phyloP scores from a whole-genome alignment of 352 stramenopile genomes.

The Pythium guiyangense region DNA sequence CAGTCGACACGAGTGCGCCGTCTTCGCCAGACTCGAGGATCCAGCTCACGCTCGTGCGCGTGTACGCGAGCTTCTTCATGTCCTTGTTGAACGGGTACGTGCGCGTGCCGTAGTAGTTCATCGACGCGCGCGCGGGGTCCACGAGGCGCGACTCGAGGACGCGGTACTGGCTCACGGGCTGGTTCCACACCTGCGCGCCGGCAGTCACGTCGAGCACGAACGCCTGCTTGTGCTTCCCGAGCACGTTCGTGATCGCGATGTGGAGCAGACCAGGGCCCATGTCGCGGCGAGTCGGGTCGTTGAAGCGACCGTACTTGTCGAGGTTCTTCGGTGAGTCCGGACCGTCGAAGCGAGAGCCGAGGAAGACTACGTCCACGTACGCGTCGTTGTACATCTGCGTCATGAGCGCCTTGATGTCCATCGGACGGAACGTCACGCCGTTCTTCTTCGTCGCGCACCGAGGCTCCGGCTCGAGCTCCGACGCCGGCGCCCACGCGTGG shows the following conservation, averaged over 20 bases:
- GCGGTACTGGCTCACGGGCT: too few relatives aligned
- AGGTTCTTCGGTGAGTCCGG: conserved; percentile 4
- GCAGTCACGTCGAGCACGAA: too few relatives aligned
- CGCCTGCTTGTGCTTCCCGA: conserved; percentile 25
- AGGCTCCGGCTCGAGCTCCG: conserved; percentile 35
- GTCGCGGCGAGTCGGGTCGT: conserved; percentile 34
- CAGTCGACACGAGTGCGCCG: too few relatives aligned
- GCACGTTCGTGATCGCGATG: conserved; percentile 37
- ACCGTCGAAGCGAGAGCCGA: conserved; percentile 34
- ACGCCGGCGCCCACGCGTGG: too few relatives aligned
- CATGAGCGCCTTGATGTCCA: conserved; percentile 52
- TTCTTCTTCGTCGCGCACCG: conserved; percentile 37
- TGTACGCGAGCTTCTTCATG: too few relatives aligned
- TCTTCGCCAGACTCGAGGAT: too few relatives aligned
- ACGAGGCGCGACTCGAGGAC: too few relatives aligned
- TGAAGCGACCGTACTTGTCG: conserved; percentile 45
- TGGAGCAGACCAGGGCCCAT: conserved; percentile 51
- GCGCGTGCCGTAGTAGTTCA: too few relatives aligned
- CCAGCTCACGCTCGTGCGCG: too few relatives aligned
- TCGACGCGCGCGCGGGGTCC: too few relatives aligned
- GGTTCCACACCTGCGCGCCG: too few relatives aligned
- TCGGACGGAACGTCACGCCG: conserved; percentile 37
- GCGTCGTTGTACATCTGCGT: conserved; percentile 34
- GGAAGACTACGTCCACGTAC: conserved; percentile 40
- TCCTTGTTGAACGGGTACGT: too few relatives aligned